Percentiles rank a stretch among this genome's conserved stretches.
phyloP scores from a whole-genome alignment of 306 rosid species.

The Dryas alaskensis region DNA sequence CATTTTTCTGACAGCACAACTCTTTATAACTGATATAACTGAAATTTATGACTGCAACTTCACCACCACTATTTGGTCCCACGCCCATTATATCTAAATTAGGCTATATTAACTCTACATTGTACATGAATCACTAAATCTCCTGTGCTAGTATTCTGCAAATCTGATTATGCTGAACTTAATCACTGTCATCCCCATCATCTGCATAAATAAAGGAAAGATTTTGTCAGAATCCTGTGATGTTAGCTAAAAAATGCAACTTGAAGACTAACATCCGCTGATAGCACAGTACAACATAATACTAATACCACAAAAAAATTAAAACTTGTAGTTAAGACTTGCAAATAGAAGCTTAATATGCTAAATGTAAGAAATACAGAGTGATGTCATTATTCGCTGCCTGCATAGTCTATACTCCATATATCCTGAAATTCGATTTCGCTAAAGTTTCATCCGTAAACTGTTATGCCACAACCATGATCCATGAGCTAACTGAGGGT shows the following conservation, averaged over 20 bases:
- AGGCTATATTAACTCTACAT: constrained; percentile 16
- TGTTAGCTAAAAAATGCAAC: not conserved
- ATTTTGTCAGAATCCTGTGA: not conserved
- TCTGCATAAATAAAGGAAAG: constrained; percentile 14
- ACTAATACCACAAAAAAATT: not conserved
- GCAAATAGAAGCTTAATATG: not conserved
- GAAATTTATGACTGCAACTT: not conserved
- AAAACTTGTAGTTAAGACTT: not conserved
- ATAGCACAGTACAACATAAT: not conserved
- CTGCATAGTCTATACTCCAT: too few species aligned
- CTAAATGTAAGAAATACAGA: not conserved
- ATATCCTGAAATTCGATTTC: not conserved
- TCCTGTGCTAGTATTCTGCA: constrained; percentile 4
- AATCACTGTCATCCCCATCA: constrained; percentile 16
- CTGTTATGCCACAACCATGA: too few species aligned
- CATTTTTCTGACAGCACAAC: not conserved
- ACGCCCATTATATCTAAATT: not conserved
- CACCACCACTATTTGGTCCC: constrained; percentile 4
- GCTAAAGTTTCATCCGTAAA: not conserved
- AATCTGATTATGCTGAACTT: not conserved
- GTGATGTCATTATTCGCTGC: too few species aligned
- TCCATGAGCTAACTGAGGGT: too few species aligned
- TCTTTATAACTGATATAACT: not conserved
- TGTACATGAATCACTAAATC: constrained; percentile 11
- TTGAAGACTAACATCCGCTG: not conserved